These are phyloP conservation scores for Pseudogymnoascus verrucosus DNA, from an alignment of 2,329 filamentous ascomycete genomes.

Conservation along the genomic window DNA sequence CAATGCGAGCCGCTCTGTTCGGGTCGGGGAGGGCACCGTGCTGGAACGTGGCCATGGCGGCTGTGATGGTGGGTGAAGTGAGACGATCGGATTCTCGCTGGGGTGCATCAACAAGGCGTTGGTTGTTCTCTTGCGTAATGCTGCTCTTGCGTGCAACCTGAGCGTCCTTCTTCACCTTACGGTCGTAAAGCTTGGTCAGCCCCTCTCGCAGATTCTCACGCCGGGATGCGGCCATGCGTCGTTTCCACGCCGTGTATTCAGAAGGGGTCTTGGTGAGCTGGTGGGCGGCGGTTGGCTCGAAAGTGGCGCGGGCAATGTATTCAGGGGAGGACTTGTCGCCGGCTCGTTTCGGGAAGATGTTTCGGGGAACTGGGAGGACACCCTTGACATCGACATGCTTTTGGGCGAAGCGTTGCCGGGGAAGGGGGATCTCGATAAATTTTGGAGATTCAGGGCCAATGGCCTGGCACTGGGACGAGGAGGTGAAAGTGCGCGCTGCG, in stretches of 20 bases:
- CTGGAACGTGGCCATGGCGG: slow-evolving; percentile 39
- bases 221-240: slow-evolving; percentile 62
- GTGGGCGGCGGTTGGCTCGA: slow-evolving; percentile 36
- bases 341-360: slow-evolving; percentile 59
- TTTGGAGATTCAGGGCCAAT: slow-evolving; percentile 79
- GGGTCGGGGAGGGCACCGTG: slow-evolving; percentile 54
- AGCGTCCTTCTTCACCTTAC: slow-evolving; percentile 45
- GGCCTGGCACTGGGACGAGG: slow-evolving; percentile 33
- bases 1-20: slow-evolving; percentile 45
- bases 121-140: slow-evolving; percentile 40
- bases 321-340: slow-evolving; percentile 51
- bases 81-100: slow-evolving; percentile 69
- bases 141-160: slow-evolving; percentile 33
- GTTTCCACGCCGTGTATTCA: slow-evolving; percentile 51
- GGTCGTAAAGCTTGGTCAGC: slow-evolving; percentile 58
- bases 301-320: slow-evolving; percentile 55
- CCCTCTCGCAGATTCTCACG: slow-evolving; percentile 66
- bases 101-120: slow-evolving; percentile 48
- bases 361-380: slow-evolving; percentile 72
- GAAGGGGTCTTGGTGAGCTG: slow-evolving; percentile 18
- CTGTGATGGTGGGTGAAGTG: slow-evolving; percentile 59
- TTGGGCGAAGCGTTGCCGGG: slow-evolving; percentile 51
- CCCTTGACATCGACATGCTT: slow-evolving; percentile 54
- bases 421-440: slow-evolving; percentile 74
- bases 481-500: slow-evolving; percentile 36